Conservation (phyloP, 2,329 filamentous ascomycete genomes). For the Apiospora phragmitis region DNA sequence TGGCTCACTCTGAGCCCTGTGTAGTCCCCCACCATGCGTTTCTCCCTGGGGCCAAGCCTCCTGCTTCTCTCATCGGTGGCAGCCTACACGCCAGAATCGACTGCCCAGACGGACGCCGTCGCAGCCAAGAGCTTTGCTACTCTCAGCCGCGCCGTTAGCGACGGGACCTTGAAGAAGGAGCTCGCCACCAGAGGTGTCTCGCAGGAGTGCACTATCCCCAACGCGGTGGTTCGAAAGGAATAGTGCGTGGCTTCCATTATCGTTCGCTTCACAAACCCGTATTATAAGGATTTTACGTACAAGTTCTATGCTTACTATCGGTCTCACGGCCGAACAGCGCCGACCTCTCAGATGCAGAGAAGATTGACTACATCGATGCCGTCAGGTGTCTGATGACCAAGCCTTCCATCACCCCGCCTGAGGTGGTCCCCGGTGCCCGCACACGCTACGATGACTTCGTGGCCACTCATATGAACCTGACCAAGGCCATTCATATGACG, state of each 20-base stretch:
- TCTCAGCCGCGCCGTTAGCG: slow-evolving; percentile 5
- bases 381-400: slow-evolving; percentile 11
- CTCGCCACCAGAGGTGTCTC: slow-evolving; percentile 12
- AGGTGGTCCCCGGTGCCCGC: slow-evolving; percentile 9
- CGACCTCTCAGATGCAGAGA: slow-evolving; percentile 15
- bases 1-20: neutral
- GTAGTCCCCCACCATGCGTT: neutral
- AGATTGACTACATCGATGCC: slow-evolving; percentile 15
- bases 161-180: slow-evolving; percentile 14
- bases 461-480: slow-evolving; percentile 9
- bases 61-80: slow-evolving; percentile 5
- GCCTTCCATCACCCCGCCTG: slow-evolving; percentile 9
- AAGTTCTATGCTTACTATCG: neutral
- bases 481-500: neutral
- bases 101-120: slow-evolving; percentile 13
- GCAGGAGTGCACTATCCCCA: slow-evolving; percentile 13
- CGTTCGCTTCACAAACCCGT: too few relatives aligned
- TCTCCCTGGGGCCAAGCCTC: neutral
- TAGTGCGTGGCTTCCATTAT: neutral
- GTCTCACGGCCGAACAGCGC: neutral
- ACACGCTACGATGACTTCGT: slow-evolving; percentile 9
- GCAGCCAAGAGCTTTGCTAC: slow-evolving; percentile 13
- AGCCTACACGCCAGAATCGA: slow-evolving; percentile 15
- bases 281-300: neutral
- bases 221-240: slow-evolving; percentile 15